Evolutionary conservation across 108 stramenopile genomes (phyloP), one percentile per base, ranked within the genome.

Genomic region (Fistulifera solaris): DNA sequence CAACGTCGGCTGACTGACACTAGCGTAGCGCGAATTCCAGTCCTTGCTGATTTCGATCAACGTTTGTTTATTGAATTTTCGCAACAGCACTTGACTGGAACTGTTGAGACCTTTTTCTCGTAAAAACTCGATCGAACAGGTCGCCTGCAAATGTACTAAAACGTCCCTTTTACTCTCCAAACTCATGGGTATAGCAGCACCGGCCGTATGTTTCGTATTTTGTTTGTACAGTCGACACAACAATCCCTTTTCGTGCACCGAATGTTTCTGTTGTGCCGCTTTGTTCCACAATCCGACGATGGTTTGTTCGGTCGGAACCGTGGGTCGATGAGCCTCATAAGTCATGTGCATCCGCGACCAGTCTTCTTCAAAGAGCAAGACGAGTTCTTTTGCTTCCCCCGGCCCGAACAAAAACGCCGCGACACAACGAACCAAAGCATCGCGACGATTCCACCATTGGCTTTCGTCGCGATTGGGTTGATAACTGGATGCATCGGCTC

Each of bases 341-440:
- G 56, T 50, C 62, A 77, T 67, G 58, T 59, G 35, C 28, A 71
- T 23, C 24, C 49, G 2, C 22, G 66, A 24, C 38, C 58, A 66
- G 56, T 89, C 87, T 19, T 81, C 80, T 56, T 82, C 81, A 58
- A 76, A 83, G 12, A 82, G 26, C 10, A 89, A 59, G 10, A 81
- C 53, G 45, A 87, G 46, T 27, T 86, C 71, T 27, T 59, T 55
- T 38, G 27, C 24, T 10, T 35, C 24, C 22, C 59, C 40, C 2
- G 76, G 70, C n/a, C 79, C 77, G 61, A 71, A 77, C 17, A 89
- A 65, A 58, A 78, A 73, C 27, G 81, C 50, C 2, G 78, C 59
- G 17, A 80, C 76, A 53, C 81, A 82, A 48, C 87, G 56, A 1
- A 80, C 87, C 11, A 85, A 63, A 21, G 87, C 87, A 70, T 89